Base-by-base conservation (phyloP, 1,284 basidiomycete genomes). In the Cutaneotrichosporon daszewskae region DNA sequence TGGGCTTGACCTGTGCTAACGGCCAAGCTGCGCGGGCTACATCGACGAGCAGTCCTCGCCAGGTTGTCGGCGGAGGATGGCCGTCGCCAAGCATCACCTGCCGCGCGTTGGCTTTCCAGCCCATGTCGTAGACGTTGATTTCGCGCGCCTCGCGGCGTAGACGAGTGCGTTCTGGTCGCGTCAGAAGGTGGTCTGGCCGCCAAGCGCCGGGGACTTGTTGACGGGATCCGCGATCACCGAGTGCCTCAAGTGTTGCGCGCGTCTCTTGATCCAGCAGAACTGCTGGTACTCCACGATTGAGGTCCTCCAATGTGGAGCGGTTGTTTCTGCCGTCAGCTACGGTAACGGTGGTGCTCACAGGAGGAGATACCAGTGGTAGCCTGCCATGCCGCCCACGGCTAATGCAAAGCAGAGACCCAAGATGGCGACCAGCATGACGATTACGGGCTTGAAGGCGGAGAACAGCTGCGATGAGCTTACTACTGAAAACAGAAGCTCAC, bases 301-400 rank as follows among this genome's bases (percentile, higher is more conserved):
- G 77, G 49, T 82, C 77, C 63, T 92, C 88, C 23, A 90, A 58
- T 0, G 87, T 91, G 4, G 87, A 89, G 66, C 87, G 84, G 64
- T 91, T 91, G 33, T 83, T 85, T 22, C 86, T 89, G 56, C 16
- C 12, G 33, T 50, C 37, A 49, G 43, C 20, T 5, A 1, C 1
- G n/a, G 5, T 32, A 10, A 16, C 16, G 12, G 10, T n/a, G 10
- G 20, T 10, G 46, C 85, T 59, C 56, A 87, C 85, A 78, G 16
- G 8, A 46, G 76, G 33, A 92, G 79, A 61, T 86, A 90, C 47
- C 85, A 65, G 65, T 92, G 87, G 60, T 87, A 92, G 31, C 73
- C 62, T 13, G 82, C 75, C 68, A 92, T 85, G 11, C 84, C 80
- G 22, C 86, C 87, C 29, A 91, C 74, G 36, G 83, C 77, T 16